phyloP scores from a whole-genome alignment of 2,329 filamentous ascomycete genomes.

The Mollisiaceae sp. region DNA sequence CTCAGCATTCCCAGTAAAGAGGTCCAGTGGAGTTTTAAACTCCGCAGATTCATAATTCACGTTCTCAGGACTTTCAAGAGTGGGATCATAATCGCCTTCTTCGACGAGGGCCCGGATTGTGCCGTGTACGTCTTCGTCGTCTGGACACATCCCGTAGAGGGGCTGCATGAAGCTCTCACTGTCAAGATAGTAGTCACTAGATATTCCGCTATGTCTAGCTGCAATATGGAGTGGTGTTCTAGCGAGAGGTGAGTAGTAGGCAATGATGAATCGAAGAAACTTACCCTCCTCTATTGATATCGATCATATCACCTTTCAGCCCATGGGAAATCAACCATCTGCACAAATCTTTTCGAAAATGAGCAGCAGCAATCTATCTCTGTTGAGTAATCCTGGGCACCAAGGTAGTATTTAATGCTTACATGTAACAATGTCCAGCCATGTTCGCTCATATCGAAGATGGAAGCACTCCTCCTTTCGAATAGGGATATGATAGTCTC shows the following conservation, averaged over 20 bases:
- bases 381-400: neutral
- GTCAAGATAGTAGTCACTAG: neutral
- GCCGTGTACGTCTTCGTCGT: neutral
- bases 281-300: neutral
- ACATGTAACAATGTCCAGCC: neutral
- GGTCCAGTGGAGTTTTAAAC: neutral
- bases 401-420: neutral
- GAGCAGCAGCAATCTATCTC: neutral
- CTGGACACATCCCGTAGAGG: neutral
- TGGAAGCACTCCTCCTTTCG: neutral
- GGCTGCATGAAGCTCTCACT: neutral
- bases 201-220: neutral
- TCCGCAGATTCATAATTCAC: neutral
- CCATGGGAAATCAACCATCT: neutral
- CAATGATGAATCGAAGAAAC: neutral
- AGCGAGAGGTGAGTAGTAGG: neutral
- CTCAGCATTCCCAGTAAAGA: neutral
- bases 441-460: neutral
- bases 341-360: neutral
- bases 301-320: neutral
- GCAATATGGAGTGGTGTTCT: neutral
- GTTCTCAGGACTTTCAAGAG: neutral
- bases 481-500: neutral
- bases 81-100: neutral
- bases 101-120: neutral